Percentiles rank a stretch among this genome's conserved stretches.
These are phyloP conservation scores for Ceratobasidium sp. DNA, from an alignment of 1,284 basidiomycete genomes.

Conservation along the genomic window DNA sequence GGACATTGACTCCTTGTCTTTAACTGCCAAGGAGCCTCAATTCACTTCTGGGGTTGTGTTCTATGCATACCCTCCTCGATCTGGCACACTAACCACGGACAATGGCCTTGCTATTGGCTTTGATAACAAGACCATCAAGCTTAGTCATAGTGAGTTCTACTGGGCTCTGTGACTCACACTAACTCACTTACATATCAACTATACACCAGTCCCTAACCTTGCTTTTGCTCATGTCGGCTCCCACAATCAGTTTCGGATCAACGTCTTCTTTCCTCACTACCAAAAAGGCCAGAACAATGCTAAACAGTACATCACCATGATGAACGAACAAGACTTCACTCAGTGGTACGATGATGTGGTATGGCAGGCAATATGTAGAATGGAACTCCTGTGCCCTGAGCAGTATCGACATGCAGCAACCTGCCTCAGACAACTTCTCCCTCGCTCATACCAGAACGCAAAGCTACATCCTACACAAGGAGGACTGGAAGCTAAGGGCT, in stretches of 20 bases:
- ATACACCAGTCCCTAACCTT: slow-evolving; percentile 22
- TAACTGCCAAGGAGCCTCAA: neutral
- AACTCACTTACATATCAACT: neutral
- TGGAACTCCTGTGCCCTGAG: neutral
- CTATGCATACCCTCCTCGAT: slow-evolving; percentile 7
- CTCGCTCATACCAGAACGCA: neutral
- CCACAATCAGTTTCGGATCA: neutral
- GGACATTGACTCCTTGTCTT: slow-evolving; percentile 12
- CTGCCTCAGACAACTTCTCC: neutral
- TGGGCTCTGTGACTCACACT: neutral
- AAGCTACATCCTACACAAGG: neutral
- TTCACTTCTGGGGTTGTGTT: neutral
- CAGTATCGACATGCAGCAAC: neutral
- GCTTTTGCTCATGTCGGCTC: neutral
- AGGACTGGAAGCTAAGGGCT: neutral
- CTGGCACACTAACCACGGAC: neutral
- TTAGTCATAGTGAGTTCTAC: slow-evolving; percentile 7
- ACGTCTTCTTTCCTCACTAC: slow-evolving; percentile 25
- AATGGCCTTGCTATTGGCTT: neutral
- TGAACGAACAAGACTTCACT: neutral
- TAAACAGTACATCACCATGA: neutral
- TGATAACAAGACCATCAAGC: neutral
- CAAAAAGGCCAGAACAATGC: neutral
- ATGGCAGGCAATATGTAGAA: neutral
- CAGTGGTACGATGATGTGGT: slow-evolving; percentile 2